Conservation (phyloP, 1,284 basidiomycete genomes). For the Vanrija sp. region DNA sequence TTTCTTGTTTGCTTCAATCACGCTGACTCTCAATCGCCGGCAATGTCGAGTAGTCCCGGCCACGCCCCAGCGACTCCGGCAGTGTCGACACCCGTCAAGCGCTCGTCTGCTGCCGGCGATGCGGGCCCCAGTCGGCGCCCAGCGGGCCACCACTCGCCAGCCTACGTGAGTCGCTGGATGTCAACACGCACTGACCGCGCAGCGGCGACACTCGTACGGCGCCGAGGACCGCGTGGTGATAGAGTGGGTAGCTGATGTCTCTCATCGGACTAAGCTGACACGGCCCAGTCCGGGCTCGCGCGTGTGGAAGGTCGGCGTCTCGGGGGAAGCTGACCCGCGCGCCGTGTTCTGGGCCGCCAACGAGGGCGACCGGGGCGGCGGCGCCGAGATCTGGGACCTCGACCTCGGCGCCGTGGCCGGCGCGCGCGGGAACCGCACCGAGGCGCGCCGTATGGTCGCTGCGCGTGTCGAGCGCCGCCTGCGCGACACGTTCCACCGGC, state of each 20-base stretch:
- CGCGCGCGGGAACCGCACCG: constrained; percentile 52
- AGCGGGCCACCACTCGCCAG: constrained; percentile 29
- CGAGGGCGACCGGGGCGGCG: constrained; percentile 9
- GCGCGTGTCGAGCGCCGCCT: constrained; percentile 65
- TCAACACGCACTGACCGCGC: constrained; percentile 18
- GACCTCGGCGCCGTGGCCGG: constrained; percentile 30
- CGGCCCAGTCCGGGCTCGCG: constrained; percentile 42
- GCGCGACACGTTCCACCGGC: constrained; percentile 78
- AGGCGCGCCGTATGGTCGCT: constrained; percentile 67
- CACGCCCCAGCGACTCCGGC: too few species aligned
- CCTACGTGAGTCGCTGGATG: constrained; percentile 27
- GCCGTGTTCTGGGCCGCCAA: constrained; percentile 37
- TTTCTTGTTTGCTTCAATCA: too few species aligned
- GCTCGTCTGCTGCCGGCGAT: constrained; percentile 24
- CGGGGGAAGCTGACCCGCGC: constrained; percentile 48
- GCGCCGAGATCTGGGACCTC: constrained; percentile 39
- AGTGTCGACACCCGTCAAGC: constrained; percentile 27
- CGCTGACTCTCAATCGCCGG: too few species aligned
- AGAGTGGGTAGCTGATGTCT: constrained; percentile 41
- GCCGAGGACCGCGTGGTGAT: constrained; percentile 50
- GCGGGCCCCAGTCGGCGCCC: constrained; percentile 32
- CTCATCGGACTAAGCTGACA: neutral
- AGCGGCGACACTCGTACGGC: constrained; percentile 49
- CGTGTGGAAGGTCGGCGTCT: constrained; percentile 52
- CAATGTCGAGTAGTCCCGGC: too few species aligned